phyloP scores from a whole-genome alignment of 2,329 filamentous ascomycete genomes.

The Colletotrichum spinosum region DNA sequence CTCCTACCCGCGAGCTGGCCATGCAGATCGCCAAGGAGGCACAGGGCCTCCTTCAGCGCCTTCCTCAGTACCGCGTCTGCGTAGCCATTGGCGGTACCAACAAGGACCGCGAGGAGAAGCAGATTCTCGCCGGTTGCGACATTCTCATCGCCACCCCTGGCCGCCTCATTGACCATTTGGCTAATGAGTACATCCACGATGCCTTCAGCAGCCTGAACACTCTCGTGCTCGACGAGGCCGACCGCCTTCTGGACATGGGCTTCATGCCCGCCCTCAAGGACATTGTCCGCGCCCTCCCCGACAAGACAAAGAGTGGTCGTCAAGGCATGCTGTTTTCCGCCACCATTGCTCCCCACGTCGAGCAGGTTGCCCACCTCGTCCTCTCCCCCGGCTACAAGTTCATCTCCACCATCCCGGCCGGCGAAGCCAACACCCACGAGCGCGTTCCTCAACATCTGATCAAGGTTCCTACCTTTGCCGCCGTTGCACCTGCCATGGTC shows the following conservation, averaged over 20 bases:
- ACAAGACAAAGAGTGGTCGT: conserved; percentile 67
- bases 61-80: conserved; percentile 80
- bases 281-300: conserved; percentile 78
- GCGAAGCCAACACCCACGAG: conserved; percentile 82
- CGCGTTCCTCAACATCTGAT: conserved; percentile 80
- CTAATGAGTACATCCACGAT: conserved; percentile 76
- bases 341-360: conserved; percentile 83
- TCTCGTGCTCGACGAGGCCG: conserved; percentile 86
- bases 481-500: conserved; percentile 71
- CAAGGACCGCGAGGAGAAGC: conserved; percentile 77
- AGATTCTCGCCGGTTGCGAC: conserved; percentile 79
- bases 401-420: conserved; percentile 81
- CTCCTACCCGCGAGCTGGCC: conserved; percentile 77
- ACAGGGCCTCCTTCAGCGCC: conserved; percentile 74
- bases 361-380: conserved; percentile 77
- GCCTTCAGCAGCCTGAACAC: conserved; percentile 79
- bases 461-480: conserved; percentile 75
- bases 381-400: conserved; percentile 81
- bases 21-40: conserved; percentile 80
- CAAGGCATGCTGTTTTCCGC: conserved; percentile 88
- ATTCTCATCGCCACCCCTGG: conserved; percentile 86
- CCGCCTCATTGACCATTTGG: conserved; percentile 81
- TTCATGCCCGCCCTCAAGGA: conserved; percentile 84
- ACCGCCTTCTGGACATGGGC: conserved; percentile 84
- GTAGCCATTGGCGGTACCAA: conserved; percentile 85